A percentile compares a stretch with the other conserved stretches of the same genome.
These are phyloP conservation scores for Penicillium sp. DNA, from an alignment of 2,329 filamentous ascomycete species.

Conservation along the genomic window DNA sequence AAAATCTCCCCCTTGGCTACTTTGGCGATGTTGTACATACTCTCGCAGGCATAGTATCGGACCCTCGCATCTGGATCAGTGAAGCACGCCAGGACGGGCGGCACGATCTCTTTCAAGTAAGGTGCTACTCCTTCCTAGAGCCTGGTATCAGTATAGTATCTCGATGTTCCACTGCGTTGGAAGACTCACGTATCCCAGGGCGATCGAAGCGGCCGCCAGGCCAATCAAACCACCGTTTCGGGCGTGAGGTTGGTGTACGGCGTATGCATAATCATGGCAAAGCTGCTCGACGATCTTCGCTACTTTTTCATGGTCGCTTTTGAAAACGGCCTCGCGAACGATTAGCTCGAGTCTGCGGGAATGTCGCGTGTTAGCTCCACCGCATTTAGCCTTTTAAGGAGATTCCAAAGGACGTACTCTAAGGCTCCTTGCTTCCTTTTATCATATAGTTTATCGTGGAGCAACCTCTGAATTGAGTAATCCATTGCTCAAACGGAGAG, in stretches of 20 bases:
- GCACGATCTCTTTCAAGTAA: constrained; percentile 91
- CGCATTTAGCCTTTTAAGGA: neutral
- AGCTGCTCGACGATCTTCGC: constrained; percentile 90
- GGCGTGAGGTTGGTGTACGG: constrained; percentile 93
- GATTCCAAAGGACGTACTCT: constrained; percentile 64
- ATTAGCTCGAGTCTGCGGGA: constrained; percentile 75
- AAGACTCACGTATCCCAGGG: constrained; percentile 76
- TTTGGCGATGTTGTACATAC: constrained; percentile 99
- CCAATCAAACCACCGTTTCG: constrained; percentile 96
- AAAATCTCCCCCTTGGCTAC: constrained; percentile 97
- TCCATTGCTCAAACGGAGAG: constrained; percentile 64
- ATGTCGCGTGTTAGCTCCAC: constrained; percentile 8
- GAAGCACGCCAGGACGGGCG: constrained; percentile 95
- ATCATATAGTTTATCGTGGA: constrained; percentile 98
- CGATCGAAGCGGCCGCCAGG: constrained; percentile 91
- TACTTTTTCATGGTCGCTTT: constrained; percentile 76
- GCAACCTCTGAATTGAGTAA: constrained; percentile 78
- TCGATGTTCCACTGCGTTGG: neutral
- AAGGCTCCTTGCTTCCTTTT: constrained; percentile 95
- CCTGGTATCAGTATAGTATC: constrained; percentile 7
- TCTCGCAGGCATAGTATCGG: constrained; percentile 97
- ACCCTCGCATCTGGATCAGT: constrained; percentile 97
- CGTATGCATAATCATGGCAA: constrained; percentile 96
- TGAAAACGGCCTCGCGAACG: constrained; percentile 78
- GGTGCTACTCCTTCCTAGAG: constrained; percentile 75